These are phyloP conservation scores for Rubia balearica DNA, from an alignment of 305 asterid genomes.

Conservation along the genomic window DNA sequence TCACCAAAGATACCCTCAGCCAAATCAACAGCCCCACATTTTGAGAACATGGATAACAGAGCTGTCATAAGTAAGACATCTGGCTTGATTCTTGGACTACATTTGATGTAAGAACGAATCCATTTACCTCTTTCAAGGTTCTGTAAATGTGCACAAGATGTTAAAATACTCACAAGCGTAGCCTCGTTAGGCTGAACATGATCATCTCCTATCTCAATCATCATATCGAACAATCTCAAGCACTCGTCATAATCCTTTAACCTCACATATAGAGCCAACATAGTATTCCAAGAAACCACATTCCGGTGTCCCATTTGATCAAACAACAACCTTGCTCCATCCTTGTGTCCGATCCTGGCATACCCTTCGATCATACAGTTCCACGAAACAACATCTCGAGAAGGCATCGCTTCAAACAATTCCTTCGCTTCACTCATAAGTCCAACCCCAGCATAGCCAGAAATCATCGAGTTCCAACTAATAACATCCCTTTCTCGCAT, in stretches of 20 bases:
- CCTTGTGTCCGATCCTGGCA: conserved; percentile 23
- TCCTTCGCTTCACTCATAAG: conserved; percentile 29
- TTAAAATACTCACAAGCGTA: conserved; percentile 32
- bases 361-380: conserved; percentile 39
- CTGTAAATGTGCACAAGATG: conserved; percentile 34
- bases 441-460: conserved; percentile 29
- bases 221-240: conserved; percentile 30
- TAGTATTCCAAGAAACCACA: conserved; percentile 34
- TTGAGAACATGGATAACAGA: conserved; percentile 32
- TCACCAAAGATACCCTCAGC: conserved; percentile 30
- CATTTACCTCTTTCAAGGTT: conserved; percentile 33
- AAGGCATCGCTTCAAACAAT: conserved; percentile 25
- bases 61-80: conserved; percentile 32
- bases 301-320: conserved; percentile 27
- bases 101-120: conserved; percentile 29
- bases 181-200: conserved; percentile 34
- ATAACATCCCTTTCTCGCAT: conserved; percentile 30
- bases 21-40: conserved; percentile 27
- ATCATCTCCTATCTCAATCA: conserved; percentile 25
- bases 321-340: conserved; percentile 25
- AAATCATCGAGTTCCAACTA: conserved; percentile 39
- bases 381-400: conserved; percentile 34
- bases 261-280: conserved; percentile 38
- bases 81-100: conserved; percentile 17
- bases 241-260: conserved; percentile 29